A percentile compares a stretch with the other conserved stretches of the same genome.
Conservation (phyloP, 2,329 filamentous ascomycete genomes). For the Elsinoe ampelina region DNA sequence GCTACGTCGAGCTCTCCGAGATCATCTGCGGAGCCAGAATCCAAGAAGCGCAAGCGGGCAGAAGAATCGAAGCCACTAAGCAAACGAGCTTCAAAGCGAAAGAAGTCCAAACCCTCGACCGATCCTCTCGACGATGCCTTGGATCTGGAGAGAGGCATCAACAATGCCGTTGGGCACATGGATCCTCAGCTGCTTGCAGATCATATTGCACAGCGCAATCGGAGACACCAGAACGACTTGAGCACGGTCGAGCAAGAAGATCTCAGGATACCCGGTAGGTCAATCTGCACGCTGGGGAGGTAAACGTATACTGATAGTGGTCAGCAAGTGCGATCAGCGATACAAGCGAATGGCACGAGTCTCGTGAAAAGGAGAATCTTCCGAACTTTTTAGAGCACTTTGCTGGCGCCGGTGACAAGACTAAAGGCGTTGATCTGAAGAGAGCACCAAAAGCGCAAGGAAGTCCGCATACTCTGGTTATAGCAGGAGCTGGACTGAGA, state of each 20-base stretch:
- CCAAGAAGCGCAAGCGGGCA: slow-evolving; percentile 35
- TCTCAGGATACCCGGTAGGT: slow-evolving; percentile 64
- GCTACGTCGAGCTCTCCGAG: background rate
- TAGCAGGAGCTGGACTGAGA: slow-evolving; percentile 75
- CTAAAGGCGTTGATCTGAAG: slow-evolving; percentile 49
- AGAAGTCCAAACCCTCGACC: slow-evolving; percentile 47
- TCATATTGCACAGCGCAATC: slow-evolving; percentile 70
- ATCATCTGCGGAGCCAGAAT: slow-evolving; percentile 19
- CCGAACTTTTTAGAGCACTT: slow-evolving; percentile 68
- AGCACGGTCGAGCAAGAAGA: slow-evolving; percentile 79
- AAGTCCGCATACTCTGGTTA: slow-evolving; percentile 67
- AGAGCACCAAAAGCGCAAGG: slow-evolving; percentile 56
- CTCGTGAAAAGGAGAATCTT: slow-evolving; percentile 61
- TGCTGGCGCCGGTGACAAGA: slow-evolving; percentile 29
- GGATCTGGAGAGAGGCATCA: slow-evolving; percentile 49
- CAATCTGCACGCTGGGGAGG: background rate
- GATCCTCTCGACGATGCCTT: slow-evolving; percentile 55
- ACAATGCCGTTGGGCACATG: slow-evolving; percentile 72
- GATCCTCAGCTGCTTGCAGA: slow-evolving; percentile 76
- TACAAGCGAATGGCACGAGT: slow-evolving; percentile 62
- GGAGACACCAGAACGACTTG: slow-evolving; percentile 68
- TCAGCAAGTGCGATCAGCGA: slow-evolving; percentile 53
- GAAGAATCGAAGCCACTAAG: slow-evolving; percentile 28
- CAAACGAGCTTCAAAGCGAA: slow-evolving; percentile 39
- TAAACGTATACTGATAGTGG: background rate